Evolutionary conservation across 139 green algal species (phyloP), one percentile per base, ranked within the genome.

Genomic region (Diplosphaera chodatii): DNA sequence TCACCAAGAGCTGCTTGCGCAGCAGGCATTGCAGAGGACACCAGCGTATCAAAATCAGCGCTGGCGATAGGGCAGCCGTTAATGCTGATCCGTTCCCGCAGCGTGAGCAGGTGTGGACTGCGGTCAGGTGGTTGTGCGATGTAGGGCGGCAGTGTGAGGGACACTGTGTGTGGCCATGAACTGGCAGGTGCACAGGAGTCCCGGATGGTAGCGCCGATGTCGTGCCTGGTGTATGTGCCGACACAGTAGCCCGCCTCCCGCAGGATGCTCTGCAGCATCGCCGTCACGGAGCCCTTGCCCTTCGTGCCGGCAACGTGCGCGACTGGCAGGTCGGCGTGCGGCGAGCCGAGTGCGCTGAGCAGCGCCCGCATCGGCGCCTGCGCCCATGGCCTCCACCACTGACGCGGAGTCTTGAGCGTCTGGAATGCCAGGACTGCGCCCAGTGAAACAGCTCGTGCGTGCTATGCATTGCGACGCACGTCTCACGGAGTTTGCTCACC

Each of bases 281-380:
- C 68, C 0, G 77, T 82, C 5, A 82, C 88, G 62, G 89, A 96
- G 22, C 92, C 92, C 69, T 97, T 97, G 74, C 91, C 91, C 74
- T 97, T 97, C 64, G 86, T 97, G 37, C 92, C 92, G 4, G 88
- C 90, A 8, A 97, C 77, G 69, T 97, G 92, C 4, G 93, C 79
- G 1, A 81, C 83, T 18, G 68, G 74, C 74, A 80, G 76, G 1
- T 32, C 33, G 6, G 66, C 13, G 22, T 96, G 86, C 1, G 90
- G 90, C 23, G 87, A 56, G 0, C 87, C 88, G 34, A 96, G 70
- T 22, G 65, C 71, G 0, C 32, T 63, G 28, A 94, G 74, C 72
- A 96, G 73, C 0, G 71, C 48, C 1, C 72, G 85, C 88, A 95
- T 94, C 4, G 77, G 78, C 1, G 40, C 65, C 69, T 93, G 83